These are phyloP conservation scores for Ustilago loliicola DNA, from an alignment of 1,284 basidiomycete species.

Conservation along the genomic window DNA sequence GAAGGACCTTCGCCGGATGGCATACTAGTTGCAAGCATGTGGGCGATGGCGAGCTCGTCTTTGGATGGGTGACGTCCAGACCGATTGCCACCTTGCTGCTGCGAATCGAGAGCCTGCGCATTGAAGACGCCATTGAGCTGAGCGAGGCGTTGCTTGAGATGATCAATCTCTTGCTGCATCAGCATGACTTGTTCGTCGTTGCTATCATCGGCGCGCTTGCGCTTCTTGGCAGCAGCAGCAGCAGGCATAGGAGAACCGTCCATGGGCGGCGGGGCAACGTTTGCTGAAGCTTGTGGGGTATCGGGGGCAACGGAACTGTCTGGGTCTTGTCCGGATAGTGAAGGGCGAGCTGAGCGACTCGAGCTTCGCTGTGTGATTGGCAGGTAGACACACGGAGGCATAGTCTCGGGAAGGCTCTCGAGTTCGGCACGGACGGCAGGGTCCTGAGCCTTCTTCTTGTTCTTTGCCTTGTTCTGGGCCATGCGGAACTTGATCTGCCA, in stretches of 20 bases:
- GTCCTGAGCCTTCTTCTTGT: slow-evolving; percentile 51
- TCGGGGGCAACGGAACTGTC: slow-evolving; percentile 31
- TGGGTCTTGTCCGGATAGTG: slow-evolving; percentile 28
- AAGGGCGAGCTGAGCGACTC: slow-evolving; percentile 36
- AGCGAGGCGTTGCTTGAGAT: slow-evolving; percentile 48
- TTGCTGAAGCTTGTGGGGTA: slow-evolving; percentile 16
- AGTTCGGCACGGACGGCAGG: slow-evolving; percentile 47
- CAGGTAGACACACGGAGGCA: slow-evolving; percentile 54
- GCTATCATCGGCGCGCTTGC: slow-evolving; percentile 46
- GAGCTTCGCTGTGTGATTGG: slow-evolving; percentile 50
- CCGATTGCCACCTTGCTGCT: slow-evolving; percentile 30
- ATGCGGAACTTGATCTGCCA: slow-evolving; percentile 60
- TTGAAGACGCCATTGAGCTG: slow-evolving; percentile 51
- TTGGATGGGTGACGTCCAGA: slow-evolving; percentile 48
- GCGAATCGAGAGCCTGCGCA: slow-evolving; percentile 26
- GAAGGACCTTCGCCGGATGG: slow-evolving; percentile 55
- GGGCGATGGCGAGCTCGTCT: slow-evolving; percentile 62
- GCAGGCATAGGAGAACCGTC: slow-evolving; percentile 46
- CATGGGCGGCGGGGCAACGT: slow-evolving; percentile 27
- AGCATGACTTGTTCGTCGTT: slow-evolving; percentile 38
- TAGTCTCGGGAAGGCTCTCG: slow-evolving; percentile 48
- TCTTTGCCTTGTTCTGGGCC: slow-evolving; percentile 56
- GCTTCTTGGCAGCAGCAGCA: slow-evolving; percentile 38
- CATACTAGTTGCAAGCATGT: slow-evolving; percentile 63
- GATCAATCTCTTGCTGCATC: slow-evolving; percentile 49